These are phyloP conservation scores for Tieghemiomyces parasiticus DNA, from an alignment of 192 early-diverging fungal genomes.

Conservation along the genomic window DNA sequence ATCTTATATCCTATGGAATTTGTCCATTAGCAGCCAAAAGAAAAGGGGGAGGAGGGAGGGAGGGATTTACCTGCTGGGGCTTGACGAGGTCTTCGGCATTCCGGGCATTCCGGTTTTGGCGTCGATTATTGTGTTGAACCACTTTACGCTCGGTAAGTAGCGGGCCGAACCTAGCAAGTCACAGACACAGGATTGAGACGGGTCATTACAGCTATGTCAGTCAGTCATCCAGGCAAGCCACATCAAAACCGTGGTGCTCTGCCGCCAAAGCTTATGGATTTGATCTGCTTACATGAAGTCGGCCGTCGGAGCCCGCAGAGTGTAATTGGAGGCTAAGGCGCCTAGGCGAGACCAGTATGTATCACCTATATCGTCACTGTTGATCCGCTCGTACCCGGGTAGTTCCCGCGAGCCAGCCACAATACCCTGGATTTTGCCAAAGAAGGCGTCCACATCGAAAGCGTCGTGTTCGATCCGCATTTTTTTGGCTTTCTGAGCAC, in stretches of 20 bases:
- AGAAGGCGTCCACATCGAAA: constrained; percentile 65
- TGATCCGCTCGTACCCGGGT: neutral
- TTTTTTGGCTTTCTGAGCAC: constrained; percentile 58
- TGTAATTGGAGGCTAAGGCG: constrained; percentile 30
- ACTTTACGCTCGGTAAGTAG: constrained; percentile 44
- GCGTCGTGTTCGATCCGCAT: constrained; percentile 55
- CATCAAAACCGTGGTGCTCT: too few relatives aligned
- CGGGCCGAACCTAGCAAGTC: constrained; percentile 41
- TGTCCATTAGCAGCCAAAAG: too few relatives aligned
- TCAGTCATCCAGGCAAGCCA: too few relatives aligned
- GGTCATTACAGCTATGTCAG: too few relatives aligned
- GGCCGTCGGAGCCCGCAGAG: constrained; percentile 42
- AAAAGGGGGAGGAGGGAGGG: too few relatives aligned
- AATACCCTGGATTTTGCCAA: constrained; percentile 37
- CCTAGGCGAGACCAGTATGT: constrained; percentile 50
- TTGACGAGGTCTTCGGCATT: constrained; percentile 27
- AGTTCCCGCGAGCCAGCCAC: constrained; percentile 25
- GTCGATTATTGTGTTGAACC: constrained; percentile 12
- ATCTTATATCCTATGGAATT: too few relatives aligned
- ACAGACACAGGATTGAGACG: constrained; percentile 10
- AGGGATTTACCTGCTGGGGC: constrained; percentile 25
- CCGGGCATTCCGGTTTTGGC: constrained; percentile 23
- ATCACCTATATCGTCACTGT: neutral
- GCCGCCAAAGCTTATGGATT: too few relatives aligned
- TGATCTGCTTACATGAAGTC: constrained; percentile 66